Evolutionary conservation across 768 basidiomycete genomes (phyloP).

Genomic region (Suillus decipiens): DNA sequence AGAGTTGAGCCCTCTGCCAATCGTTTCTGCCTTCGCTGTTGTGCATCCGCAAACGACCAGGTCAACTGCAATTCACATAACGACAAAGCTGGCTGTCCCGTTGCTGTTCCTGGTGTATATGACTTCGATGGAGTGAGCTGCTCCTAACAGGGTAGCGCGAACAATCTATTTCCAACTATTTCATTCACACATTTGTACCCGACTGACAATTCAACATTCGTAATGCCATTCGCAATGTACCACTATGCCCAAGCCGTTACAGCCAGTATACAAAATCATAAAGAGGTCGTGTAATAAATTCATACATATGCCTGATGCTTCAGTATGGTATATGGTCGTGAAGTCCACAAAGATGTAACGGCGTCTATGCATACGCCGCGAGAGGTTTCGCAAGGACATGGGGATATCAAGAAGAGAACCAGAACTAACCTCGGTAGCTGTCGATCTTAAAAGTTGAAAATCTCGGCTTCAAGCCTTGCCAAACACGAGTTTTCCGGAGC

Average conservation of each 20-base stretch:
- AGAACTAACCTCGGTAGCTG: neutral
- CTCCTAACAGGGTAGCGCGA: slow-evolving; percentile 22
- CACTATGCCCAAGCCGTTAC: slow-evolving; percentile 2
- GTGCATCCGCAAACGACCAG: slow-evolving; percentile 42
- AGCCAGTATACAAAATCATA: slow-evolving; percentile 5
- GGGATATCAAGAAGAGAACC: neutral
- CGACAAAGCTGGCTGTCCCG: slow-evolving; percentile 44
- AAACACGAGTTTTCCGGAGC: slow-evolving; percentile 53
- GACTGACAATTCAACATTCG: neutral
- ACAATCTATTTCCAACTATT: neutral
- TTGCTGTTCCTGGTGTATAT: slow-evolving; percentile 48
- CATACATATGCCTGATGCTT: slow-evolving; percentile 4
- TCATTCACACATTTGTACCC: neutral
- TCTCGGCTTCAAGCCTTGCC: slow-evolving; percentile 34
- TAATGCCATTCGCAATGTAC: slow-evolving; percentile 1
- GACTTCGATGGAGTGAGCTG: slow-evolving; percentile 43
- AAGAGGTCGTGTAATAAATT: slow-evolving; percentile 5
- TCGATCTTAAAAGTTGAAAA: neutral
- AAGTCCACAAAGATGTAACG: neutral
- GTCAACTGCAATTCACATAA: slow-evolving; percentile 52
- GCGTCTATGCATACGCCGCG: neutral
- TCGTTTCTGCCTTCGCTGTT: slow-evolving; percentile 54
- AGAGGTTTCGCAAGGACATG: neutral
- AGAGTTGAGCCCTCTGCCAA: slow-evolving; percentile 48
- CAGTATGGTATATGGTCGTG: neutral